Base-by-base conservation (phyloP, 202 grass and related monocot genomes). In the Saccharum hybrid region DNA sequence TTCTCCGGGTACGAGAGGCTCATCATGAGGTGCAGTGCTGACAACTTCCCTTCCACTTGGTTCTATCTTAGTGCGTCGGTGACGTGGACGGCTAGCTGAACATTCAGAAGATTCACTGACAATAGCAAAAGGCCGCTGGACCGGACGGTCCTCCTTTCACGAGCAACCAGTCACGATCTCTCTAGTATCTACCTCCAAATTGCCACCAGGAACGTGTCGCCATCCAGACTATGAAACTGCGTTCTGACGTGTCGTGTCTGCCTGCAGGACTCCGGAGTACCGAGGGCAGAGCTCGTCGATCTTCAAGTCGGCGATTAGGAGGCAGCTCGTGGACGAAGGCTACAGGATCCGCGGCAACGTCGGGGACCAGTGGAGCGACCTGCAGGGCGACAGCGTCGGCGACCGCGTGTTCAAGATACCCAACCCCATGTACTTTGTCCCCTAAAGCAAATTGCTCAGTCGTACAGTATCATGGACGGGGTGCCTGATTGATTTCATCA, bases 381-480 rank as follows among this genome's bases (percentile, higher is more conserved):
- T 98, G 66, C 81, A 83, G 66, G 96, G 96, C 64, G 93, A 96
- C 7, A 89, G 72, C 82, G 66, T 48, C 73, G 91, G 91, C 12
- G 96, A 98, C 67, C 91, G 91, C 45, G 86, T 88, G 18, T 98
- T 96, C 87, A 98, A 98, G 80, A 88, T 98, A 70, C 96, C 96
- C 14, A 98, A 98, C 74, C 96, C 96, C 36, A 98, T 98, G 96
- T 98, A 98, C 79, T 96, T 86, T 64, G 89, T 98, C 57, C 92
- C 85, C 6, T 98, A 85, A 95, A 43, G 9, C 52, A 26, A 21
- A 16, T 6, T 19, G 10, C 0, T 4, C 23, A 5, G 14, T 3
- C 70, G 22, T 59, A 21, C 16, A 19, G 9, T 42, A 42, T 42
- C 41, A 42, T 31, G 0, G 42, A 9, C 8, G 7, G 21, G n/a